Percentiles rank a stretch among this genome's conserved stretches.
Conservation (phyloP, 306 rosid genomes). For the Fagus crenata region DNA sequence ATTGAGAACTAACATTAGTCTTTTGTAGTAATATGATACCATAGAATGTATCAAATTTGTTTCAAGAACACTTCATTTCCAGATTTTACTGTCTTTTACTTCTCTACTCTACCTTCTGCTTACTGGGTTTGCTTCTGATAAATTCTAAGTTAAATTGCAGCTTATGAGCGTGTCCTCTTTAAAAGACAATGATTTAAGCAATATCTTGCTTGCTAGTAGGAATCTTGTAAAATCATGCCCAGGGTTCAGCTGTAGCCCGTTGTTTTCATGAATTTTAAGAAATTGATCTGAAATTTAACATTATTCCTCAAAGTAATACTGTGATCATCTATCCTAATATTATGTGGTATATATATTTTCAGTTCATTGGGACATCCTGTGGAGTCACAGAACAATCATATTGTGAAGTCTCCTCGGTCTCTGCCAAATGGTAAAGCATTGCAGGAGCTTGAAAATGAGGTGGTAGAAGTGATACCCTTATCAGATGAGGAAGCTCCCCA, state of each 20-base stretch:
- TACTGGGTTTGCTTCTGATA: background rate
- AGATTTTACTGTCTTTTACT: background rate
- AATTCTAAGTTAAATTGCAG: background rate
- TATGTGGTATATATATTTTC: conserved; percentile 26
- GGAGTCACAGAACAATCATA: conserved; percentile 38
- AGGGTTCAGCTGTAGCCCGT: background rate
- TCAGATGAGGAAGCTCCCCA: conserved; percentile 50
- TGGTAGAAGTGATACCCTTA: conserved; percentile 42
- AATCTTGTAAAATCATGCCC: background rate
- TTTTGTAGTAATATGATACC: background rate
- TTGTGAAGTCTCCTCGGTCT: conserved; percentile 32
- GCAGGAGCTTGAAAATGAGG: conserved; percentile 39
- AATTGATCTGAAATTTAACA: background rate
- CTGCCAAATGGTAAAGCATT: conserved; percentile 36
- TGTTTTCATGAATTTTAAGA: background rate
- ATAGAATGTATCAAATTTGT: background rate
- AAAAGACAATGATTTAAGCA: background rate
- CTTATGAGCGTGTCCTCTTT: background rate
- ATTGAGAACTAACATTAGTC: background rate
- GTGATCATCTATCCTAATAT: conserved; percentile 15
- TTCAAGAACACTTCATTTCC: background rate
- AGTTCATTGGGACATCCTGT: conserved; percentile 46
- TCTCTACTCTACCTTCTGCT: background rate
- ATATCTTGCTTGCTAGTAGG: background rate
- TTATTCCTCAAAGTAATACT: background rate